phyloP scores from a whole-genome alignment of 257 asterid species.

The Jaltomata sinuosa region DNA sequence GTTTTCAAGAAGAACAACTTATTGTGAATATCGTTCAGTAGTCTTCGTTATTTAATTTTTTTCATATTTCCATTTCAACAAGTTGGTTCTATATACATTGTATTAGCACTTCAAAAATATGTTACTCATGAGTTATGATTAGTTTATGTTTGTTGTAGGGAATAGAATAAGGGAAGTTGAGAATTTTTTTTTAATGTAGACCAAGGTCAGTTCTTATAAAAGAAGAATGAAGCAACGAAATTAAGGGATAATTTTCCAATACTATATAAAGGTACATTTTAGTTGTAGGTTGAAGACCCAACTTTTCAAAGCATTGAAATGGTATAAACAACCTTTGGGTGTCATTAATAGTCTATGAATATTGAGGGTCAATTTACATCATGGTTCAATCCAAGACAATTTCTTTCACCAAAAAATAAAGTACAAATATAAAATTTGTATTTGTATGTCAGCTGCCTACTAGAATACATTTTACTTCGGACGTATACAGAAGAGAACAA shows the following conservation, averaged over 20 bases:
- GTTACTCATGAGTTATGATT: background rate
- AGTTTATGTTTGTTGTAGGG: background rate
- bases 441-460: background rate
- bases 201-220: background rate
- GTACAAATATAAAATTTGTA: background rate
- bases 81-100: background rate
- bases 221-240: background rate
- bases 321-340: background rate
- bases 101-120: background rate
- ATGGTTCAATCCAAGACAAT: background rate
- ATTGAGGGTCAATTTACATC: background rate
- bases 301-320: background rate
- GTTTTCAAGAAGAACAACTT: background rate
- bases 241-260: background rate
- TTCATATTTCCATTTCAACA: background rate
- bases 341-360: background rate
- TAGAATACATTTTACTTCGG: background rate
- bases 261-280: background rate
- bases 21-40: background rate
- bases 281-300: background rate
- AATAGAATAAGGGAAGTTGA: background rate
- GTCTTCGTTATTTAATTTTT: background rate
- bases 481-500: background rate
- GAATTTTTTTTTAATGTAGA: background rate
- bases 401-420: background rate